phyloP scores from a whole-genome alignment of 2,329 filamentous ascomycete genomes.

The Beauveria brongniartii region DNA sequence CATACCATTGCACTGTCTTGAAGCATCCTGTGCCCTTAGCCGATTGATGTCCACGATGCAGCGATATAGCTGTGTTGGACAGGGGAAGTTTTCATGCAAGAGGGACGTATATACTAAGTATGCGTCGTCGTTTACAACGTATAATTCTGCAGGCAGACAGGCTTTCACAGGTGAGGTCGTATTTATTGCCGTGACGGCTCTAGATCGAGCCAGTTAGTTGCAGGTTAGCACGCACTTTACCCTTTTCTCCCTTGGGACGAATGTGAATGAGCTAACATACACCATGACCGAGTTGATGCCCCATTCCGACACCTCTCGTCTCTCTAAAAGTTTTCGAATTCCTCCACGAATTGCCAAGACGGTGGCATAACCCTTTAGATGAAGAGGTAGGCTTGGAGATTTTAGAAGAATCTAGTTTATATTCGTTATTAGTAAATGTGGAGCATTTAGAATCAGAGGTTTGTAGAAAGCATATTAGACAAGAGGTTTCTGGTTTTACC shows the following conservation, averaged over 20 bases:
- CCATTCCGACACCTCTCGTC: not conserved
- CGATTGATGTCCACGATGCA: not conserved
- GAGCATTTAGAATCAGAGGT: not conserved
- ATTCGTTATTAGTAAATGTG: not conserved
- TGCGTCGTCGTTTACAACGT: not conserved
- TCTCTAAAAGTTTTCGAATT: not conserved
- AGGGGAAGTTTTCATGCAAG: not conserved
- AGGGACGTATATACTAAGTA: not conserved
- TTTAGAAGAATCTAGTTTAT: not conserved
- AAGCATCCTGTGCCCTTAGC: not conserved
- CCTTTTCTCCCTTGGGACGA: no score
- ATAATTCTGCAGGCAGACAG: not conserved
- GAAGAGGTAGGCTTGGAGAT: not conserved
- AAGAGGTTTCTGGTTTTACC: not conserved
- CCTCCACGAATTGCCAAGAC: not conserved
- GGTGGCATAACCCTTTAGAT: not conserved
- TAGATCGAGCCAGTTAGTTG: not conserved
- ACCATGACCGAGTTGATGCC: not conserved
- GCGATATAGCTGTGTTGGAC: not conserved
- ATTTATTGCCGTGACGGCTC: not conserved
- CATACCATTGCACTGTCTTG: not conserved
- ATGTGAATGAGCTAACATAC: not conserved
- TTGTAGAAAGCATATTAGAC: not conserved
- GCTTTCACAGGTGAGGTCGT: not conserved
- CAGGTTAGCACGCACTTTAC: not conserved